Evolutionary conservation across 2,329 filamentous ascomycete species (phyloP).

Genomic region (Sordariomycetes sp.): DNA sequence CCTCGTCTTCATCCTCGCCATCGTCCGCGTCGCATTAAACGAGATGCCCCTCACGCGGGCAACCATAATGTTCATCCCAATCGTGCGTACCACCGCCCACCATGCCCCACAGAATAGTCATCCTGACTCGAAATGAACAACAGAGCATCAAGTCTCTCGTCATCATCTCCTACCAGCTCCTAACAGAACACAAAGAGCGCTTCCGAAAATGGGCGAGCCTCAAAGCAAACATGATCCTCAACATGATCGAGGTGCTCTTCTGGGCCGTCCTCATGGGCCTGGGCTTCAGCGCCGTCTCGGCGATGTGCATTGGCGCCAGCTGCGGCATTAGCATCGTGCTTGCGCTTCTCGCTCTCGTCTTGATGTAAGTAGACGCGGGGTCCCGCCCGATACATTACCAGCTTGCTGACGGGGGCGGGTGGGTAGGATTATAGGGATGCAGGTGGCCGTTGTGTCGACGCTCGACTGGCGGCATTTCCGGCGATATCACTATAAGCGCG

Average conservation of each 20-base stretch:
- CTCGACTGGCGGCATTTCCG: background rate
- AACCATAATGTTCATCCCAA: background rate
- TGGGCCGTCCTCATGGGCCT: conserved; percentile 13
- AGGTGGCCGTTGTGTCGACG: background rate
- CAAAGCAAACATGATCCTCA: conserved; percentile 26
- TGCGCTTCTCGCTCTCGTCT: background rate
- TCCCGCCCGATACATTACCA: too few species aligned
- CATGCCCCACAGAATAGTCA: too few species aligned
- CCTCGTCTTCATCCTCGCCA: background rate
- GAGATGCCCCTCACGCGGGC: background rate
- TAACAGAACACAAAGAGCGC: conserved; percentile 18
- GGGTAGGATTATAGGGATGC: background rate
- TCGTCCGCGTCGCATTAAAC: background rate
- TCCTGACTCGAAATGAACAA: background rate
- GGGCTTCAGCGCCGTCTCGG: background rate
- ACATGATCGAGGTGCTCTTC: conserved; percentile 25
- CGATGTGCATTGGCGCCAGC: background rate
- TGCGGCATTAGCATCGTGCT: background rate
- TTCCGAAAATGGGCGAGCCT: conserved; percentile 21
- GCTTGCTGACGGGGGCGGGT: background rate
- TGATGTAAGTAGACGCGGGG: background rate
- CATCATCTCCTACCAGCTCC: conserved; percentile 24
- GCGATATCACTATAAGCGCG: background rate
- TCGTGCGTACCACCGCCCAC: background rate
- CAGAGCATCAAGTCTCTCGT: conserved; percentile 22